Percentiles rank a stretch among this genome's conserved stretches.
Conservation (phyloP, 2,329 filamentous ascomycete species). For the Beauveria bassiana region DNA sequence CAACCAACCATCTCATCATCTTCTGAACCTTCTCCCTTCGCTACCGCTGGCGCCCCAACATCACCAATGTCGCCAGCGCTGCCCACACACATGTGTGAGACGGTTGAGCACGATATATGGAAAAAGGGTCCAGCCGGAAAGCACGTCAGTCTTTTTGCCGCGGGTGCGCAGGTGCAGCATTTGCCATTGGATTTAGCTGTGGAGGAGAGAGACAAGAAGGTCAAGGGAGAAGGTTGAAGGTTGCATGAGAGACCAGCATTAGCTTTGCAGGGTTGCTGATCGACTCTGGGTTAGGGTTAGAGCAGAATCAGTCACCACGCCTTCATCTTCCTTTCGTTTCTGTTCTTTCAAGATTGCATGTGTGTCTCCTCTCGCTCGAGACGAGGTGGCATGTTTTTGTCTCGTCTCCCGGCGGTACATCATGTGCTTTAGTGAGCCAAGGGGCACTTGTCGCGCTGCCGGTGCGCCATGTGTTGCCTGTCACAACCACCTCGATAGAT, state of each 20-base stretch:
- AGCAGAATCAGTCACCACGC: background rate
- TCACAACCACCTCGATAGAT: background rate
- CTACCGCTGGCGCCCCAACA: too few species aligned
- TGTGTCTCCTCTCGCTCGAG: background rate
- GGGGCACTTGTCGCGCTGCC: background rate
- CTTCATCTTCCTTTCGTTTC: background rate
- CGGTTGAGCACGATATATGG: too few species aligned
- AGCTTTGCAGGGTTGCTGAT: background rate
- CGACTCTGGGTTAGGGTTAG: background rate
- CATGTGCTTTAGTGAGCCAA: too few species aligned
- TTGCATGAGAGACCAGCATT: constrained; percentile 2
- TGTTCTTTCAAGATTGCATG: too few species aligned
- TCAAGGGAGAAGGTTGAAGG: background rate
- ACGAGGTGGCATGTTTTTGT: background rate
- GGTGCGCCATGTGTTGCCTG: background rate
- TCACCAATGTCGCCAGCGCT: too few species aligned
- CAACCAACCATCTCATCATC: too few species aligned
- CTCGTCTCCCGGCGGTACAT: background rate
- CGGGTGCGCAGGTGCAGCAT: too few species aligned
- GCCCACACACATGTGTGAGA: too few species aligned
- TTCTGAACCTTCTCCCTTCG: too few species aligned
- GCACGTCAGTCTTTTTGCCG: background rate
- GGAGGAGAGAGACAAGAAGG: constrained; percentile 10
- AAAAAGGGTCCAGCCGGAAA: too few species aligned
- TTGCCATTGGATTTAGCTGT: background rate